phyloP scores from a whole-genome alignment of 2,329 filamentous ascomycete genomes.

The Ascochyta rabiei region DNA sequence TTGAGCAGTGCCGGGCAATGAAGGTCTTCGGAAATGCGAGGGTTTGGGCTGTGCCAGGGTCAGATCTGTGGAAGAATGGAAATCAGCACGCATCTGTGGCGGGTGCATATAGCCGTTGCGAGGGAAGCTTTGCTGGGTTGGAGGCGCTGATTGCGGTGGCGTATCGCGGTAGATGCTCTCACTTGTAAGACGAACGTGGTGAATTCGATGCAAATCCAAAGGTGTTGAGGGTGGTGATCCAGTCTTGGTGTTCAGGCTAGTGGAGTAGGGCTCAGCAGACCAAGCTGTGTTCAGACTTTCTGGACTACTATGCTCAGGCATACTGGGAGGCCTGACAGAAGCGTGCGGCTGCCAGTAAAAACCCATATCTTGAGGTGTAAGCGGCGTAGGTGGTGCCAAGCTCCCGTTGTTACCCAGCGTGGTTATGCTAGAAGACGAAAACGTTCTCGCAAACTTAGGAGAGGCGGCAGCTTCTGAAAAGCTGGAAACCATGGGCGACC shows the following conservation, averaged over 20 bases:
- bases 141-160: conserved; percentile 58
- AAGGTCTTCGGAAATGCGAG: conserved; percentile 45
- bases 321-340: conserved; percentile 34
- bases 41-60: conserved; percentile 45
- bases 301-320: conserved; percentile 49
- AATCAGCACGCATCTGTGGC: conserved; percentile 40
- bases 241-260: conserved; percentile 40
- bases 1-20: conserved; percentile 42
- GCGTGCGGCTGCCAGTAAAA: conserved; percentile 51
- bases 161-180: conserved; percentile 52
- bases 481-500: conserved; percentile 54
- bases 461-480: conserved; percentile 57
- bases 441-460: conserved; percentile 51
- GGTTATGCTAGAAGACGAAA: conserved; percentile 45
- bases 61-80: conserved; percentile 43
- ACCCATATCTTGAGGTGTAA: conserved; percentile 52
- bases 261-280: conserved; percentile 46
- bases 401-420: conserved; percentile 46
- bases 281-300: conserved; percentile 45
- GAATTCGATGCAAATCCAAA: conserved; percentile 38
- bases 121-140: conserved; percentile 56
- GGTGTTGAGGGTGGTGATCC: conserved; percentile 57
- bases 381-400: conserved; percentile 56
- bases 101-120: conserved; percentile 45
- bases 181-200: conserved; percentile 38